These are phyloP conservation scores for Euphorbia corollata DNA, from an alignment of 441 rosid species.

Conservation along the genomic window DNA sequence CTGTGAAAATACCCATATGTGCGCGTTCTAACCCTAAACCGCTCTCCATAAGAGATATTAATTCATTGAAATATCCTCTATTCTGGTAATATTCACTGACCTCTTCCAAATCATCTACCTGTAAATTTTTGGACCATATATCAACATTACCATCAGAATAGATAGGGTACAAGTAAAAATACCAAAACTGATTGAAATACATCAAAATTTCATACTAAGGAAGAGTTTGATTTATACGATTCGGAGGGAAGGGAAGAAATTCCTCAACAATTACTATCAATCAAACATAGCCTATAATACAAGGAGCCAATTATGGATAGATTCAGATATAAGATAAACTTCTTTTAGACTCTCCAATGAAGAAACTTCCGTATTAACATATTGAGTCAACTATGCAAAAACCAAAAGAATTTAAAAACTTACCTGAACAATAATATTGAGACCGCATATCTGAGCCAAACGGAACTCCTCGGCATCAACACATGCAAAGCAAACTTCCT, in stretches of 20 bases:
- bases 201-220: background rate
- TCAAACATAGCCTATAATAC: background rate
- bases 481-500: constrained; percentile 99
- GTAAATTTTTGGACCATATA: constrained; percentile 12
- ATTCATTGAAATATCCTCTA: constrained; percentile 95
- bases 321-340: background rate
- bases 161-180: background rate
- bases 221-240: background rate
- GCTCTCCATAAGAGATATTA: constrained; percentile 99
- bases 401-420: background rate
- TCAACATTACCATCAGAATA: background rate
- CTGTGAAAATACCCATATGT: constrained; percentile 99
- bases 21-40: constrained; percentile 98
- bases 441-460: constrained; percentile 96
- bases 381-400: background rate
- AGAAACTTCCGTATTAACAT: background rate
- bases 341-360: background rate
- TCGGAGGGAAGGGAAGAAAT: background rate
- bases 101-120: constrained; percentile 99
- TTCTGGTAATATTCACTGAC: constrained; percentile 97
- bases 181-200: background rate
- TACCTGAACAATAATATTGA: constrained; percentile 92
- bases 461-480: constrained; percentile 99
- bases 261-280: background rate
- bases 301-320: background rate